phyloP scores from a whole-genome alignment of 352 stramenopile species.

The Globisporangium parvum region DNA sequence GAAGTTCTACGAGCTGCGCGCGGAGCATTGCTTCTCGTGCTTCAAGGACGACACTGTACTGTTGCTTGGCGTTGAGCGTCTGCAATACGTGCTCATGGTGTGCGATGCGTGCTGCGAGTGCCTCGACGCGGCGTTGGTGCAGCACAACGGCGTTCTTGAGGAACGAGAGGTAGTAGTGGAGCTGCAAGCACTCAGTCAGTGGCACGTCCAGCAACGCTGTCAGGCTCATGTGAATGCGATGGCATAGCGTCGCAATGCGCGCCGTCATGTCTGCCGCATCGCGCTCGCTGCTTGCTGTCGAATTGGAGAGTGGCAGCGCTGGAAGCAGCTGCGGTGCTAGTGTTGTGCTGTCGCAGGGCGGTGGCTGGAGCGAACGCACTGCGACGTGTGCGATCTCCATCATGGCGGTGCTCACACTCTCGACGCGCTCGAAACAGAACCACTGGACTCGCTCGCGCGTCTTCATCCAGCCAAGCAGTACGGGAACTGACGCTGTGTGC shows the following conservation, averaged over 20 bases:
- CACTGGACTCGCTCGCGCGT: constrained; percentile 11
- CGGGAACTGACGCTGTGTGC: background rate
- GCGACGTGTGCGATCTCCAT: constrained; percentile 4
- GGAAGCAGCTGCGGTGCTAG: no score
- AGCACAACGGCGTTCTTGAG: constrained; percentile 13
- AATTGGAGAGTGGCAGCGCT: no score
- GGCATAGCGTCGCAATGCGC: background rate
- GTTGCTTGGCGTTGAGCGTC: background rate
- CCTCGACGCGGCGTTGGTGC: background rate
- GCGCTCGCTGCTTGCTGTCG: background rate
- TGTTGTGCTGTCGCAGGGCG: no score
- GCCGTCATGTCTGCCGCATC: background rate
- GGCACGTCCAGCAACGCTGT: background rate
- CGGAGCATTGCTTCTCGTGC: background rate
- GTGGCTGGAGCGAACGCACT: background rate
- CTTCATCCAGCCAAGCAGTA: constrained; percentile 5
- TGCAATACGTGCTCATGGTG: background rate
- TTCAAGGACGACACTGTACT: background rate
- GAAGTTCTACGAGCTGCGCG: background rate
- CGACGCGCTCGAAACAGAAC: constrained; percentile 8
- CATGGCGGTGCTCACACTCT: constrained; percentile 1
- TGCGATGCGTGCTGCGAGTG: background rate
- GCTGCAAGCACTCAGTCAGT: constrained; percentile 5
- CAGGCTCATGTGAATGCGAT: constrained; percentile 6
- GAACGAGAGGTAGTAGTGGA: constrained; percentile 13